phyloP scores from a whole-genome alignment of 805 yeast genomes.

The Kodamaea fukazawae region DNA sequence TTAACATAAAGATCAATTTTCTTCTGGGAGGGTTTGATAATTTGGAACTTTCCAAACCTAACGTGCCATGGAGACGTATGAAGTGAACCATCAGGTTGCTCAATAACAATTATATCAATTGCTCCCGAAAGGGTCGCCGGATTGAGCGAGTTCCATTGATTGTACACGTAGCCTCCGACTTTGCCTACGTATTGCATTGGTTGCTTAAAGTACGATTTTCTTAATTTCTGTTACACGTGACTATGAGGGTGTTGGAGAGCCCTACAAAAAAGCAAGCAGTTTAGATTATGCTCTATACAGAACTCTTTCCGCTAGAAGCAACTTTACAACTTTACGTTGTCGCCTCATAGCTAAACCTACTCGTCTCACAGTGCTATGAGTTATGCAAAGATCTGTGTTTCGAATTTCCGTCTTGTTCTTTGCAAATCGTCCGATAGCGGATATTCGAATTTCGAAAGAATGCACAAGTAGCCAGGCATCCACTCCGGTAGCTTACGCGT shows the following conservation, averaged over 20 bases:
- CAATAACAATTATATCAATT: conserved; percentile 92
- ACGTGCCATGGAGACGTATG: conserved; percentile 97
- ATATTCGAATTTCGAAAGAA: too few relatives aligned
- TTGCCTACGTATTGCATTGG: conserved; percentile 94
- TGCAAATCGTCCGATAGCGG: too few relatives aligned
- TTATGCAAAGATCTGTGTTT: too few relatives aligned
- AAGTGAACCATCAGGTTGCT: conserved; percentile 75
- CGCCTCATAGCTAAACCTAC: too few relatives aligned
- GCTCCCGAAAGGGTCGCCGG: conserved; percentile 97
- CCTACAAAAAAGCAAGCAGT: too few relatives aligned
- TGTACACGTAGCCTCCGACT: conserved; percentile 91
- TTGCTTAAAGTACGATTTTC: background rate
- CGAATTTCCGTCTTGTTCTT: too few relatives aligned
- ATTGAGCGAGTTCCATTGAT: conserved; percentile 94
- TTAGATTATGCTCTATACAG: too few relatives aligned
- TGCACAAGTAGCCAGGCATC: too few relatives aligned
- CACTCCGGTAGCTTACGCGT: too few relatives aligned
- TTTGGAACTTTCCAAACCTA: conserved; percentile 90
- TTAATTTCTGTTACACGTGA: background rate
- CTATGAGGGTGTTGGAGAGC: background rate
- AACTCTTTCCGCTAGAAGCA: too few relatives aligned
- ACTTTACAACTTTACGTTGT: too few relatives aligned
- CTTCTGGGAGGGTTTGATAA: conserved; percentile 91
- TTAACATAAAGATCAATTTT: conserved; percentile 87
- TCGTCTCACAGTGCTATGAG: too few relatives aligned